Evolutionary conservation across 441 rosid species (phyloP), one percentile per base, ranked within the genome.

Genomic region (Syzygium malaccense): DNA sequence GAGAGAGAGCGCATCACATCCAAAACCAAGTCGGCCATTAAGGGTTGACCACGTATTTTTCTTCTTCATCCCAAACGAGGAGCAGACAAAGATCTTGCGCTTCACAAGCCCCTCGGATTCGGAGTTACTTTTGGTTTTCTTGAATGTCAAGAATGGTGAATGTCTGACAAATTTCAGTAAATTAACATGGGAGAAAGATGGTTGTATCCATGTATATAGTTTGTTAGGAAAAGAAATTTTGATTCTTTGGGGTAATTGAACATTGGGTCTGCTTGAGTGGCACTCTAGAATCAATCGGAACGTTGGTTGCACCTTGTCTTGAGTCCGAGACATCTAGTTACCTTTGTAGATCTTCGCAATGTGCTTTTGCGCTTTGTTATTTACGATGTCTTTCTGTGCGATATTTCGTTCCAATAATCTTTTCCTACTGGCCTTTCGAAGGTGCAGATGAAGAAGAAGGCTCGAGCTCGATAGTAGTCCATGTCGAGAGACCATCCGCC

Each of bases 151-250:
- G 28, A 13, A 75, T n/a, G 51, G 37, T 54, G 93, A 92, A 93
- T 92, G 87, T 92, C 93, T 78, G 94, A 91, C 91, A 92, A 91
- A 88, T 90, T 91, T 90, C 90, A 83, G 55, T 92, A 92, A 85
- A 90, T 93, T 17, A 91, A 90, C 64, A 26, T 90, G 33, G 91
- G 86, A 87, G 37, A 85, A 88, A 51, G 88, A 87, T 71, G 91
- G 89, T 91, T 88, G 80, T 30, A 90, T 86, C 60, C 58, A 66
- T 9, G 68, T 37, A n/a, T n/a, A 26, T 54, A 56, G 28, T 68
- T 26, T 37, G n/a, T 23, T 25, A 41, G 17, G n/a, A 23, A 10
- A 12, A 23, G 25, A 9, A 23, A 41, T 41, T 75, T 75, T 1
- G 51, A 12, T 41, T 13, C 51, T 75, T 41, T 23, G 51, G n/a